These are phyloP conservation scores for Aaosphaeria pasadenensis DNA, from an alignment of 2,329 filamentous ascomycete genomes.

Conservation along the genomic window DNA sequence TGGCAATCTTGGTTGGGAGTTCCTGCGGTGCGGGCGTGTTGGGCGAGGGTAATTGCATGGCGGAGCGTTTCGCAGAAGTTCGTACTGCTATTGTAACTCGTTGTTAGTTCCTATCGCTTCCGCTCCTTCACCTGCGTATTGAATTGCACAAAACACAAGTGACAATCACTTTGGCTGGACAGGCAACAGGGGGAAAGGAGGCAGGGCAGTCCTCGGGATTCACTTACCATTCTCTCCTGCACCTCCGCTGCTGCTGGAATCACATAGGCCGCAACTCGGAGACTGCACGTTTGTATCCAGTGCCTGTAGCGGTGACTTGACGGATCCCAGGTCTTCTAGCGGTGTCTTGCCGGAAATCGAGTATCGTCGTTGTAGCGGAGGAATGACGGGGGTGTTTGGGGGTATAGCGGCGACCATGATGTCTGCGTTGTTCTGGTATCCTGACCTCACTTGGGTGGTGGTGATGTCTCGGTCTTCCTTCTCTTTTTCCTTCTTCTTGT, in stretches of 20 bases:
- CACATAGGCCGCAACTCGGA: conserved; percentile 29
- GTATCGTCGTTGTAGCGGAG: conserved; percentile 35
- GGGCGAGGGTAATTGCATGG: conserved; percentile 35
- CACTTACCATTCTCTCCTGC: neutral
- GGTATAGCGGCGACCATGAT: conserved; percentile 1
- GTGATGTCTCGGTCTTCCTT: too few relatives aligned
- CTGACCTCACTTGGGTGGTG: too few relatives aligned
- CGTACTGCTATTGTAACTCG: conserved; percentile 13
- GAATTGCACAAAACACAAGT: too few relatives aligned
- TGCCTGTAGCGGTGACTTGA: conserved; percentile 34
- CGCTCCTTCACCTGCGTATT: too few relatives aligned
- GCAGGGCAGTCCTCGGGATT: neutral
- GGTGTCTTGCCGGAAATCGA: conserved; percentile 36
- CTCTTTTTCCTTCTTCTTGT: too few relatives aligned
- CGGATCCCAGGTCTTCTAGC: conserved; percentile 28
- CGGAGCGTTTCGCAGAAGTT: conserved; percentile 34
- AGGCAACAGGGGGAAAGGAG: too few relatives aligned
- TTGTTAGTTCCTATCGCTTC: too few relatives aligned
- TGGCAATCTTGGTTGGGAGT: conserved; percentile 34
- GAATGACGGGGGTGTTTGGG: conserved; percentile 4
- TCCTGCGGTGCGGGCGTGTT: conserved; percentile 28
- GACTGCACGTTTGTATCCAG: conserved; percentile 34
- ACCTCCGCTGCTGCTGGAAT: conserved; percentile 1
- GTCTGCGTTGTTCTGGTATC: conserved; percentile 3
- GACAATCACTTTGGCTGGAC: too few relatives aligned